These are phyloP conservation scores for Aegle marmelos DNA, from an alignment of 345 rosid species.

Conservation along the genomic window DNA sequence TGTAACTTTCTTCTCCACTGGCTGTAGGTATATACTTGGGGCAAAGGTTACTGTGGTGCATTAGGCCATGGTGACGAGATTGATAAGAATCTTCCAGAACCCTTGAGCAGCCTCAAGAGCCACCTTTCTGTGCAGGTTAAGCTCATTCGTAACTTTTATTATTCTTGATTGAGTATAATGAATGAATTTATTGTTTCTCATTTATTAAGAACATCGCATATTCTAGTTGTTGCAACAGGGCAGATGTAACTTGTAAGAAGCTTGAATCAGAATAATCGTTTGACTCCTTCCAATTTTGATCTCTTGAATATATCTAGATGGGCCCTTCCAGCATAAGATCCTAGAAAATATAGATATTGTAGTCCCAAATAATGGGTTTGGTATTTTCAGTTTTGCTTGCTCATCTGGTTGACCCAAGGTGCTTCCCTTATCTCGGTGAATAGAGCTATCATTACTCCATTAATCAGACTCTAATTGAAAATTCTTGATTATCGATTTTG, in stretches of 20 bases:
- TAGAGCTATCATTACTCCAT: neutral
- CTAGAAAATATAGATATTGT: neutral
- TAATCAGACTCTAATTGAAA: neutral
- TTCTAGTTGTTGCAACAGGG: neutral
- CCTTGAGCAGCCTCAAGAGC: constrained; percentile 58
- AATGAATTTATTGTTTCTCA: neutral
- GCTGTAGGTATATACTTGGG: constrained; percentile 89
- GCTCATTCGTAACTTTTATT: constrained; percentile 4
- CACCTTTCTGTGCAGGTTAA: constrained; percentile 76
- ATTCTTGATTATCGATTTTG: neutral
- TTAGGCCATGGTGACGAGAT: constrained; percentile 96
- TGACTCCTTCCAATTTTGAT: neutral
- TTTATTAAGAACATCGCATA: constrained; percentile 10
- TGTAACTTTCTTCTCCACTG: constrained; percentile 14
- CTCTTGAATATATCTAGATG: no score
- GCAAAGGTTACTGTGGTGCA: constrained; percentile 98
- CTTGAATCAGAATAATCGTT: neutral
- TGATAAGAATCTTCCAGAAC: constrained; percentile 77
- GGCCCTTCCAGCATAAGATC: neutral
- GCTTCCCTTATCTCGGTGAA: neutral
- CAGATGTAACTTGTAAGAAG: neutral
- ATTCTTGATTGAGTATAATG: constrained; percentile 1
- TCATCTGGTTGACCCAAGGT: neutral
- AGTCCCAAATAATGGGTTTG: neutral
- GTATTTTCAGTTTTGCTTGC: neutral